These are phyloP conservation scores for Erythrophleum fordii DNA, from an alignment of 306 rosid species.

Conservation along the genomic window DNA sequence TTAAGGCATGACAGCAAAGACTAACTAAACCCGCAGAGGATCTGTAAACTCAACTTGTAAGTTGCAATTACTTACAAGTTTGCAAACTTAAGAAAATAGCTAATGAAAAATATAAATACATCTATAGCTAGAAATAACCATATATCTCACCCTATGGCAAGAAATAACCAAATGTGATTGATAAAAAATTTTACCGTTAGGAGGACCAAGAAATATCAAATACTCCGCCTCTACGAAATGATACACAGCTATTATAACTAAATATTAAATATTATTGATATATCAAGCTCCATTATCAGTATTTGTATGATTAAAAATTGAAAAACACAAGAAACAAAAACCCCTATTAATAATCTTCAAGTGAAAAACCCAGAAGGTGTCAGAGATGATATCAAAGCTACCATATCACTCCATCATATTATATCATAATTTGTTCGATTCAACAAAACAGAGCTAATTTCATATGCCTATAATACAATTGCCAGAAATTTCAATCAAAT, in stretches of 20 bases:
- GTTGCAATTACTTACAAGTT: background rate
- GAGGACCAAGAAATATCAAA: background rate
- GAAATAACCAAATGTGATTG: background rate
- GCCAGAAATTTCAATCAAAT: too few relatives aligned
- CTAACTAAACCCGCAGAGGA: background rate
- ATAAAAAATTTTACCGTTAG: background rate
- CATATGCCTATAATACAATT: too few relatives aligned
- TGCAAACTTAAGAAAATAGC: background rate
- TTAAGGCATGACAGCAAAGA: background rate
- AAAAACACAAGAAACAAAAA: too few relatives aligned
- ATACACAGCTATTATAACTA: background rate
- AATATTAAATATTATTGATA: background rate
- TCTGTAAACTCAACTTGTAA: background rate
- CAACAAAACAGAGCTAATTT: background rate
- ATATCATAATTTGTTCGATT: background rate
- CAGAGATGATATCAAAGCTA: background rate
- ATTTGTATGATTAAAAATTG: background rate
- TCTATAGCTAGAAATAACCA: background rate
- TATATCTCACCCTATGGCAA: background rate
- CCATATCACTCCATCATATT: background rate
- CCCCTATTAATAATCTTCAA: background rate
- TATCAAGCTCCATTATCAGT: background rate
- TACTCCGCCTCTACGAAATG: background rate
- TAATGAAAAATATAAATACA: background rate
- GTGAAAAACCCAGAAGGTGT: background rate